Evolutionary conservation across 306 rosid genomes (phyloP).

Genomic region (Sesbania bispinosa): DNA sequence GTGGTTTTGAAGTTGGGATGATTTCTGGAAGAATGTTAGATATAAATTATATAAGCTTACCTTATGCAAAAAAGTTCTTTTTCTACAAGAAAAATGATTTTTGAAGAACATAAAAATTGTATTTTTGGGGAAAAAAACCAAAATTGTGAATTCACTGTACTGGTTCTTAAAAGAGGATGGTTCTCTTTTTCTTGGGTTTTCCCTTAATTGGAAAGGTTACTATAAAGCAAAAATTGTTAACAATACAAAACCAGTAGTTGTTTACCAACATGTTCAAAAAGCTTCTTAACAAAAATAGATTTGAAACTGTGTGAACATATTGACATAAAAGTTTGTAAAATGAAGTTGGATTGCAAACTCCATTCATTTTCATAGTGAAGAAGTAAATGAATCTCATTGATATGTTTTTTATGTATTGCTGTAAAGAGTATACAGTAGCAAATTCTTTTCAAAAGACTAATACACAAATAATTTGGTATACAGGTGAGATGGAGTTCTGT

Average conservation of each 20-base stretch:
- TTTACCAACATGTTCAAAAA: not conserved
- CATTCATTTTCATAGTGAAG: not conserved
- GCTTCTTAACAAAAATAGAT: not conserved
- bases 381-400: not conserved
- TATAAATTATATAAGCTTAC: not conserved
- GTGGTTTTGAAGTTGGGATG: not conserved
- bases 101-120: not conserved
- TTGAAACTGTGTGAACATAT: not conserved
- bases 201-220: not conserved
- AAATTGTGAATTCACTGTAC: not conserved
- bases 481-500: slow-evolving; percentile 92
- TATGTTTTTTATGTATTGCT: not conserved
- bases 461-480: slow-evolving; percentile 9
- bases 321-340: not conserved
- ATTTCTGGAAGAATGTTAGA: not conserved
- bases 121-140: not conserved
- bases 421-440: not conserved
- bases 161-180: not conserved
- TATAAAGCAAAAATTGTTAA: not conserved
- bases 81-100: not conserved
- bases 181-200: not conserved
- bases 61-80: not conserved
- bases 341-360: not conserved
- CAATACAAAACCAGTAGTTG: not conserved
- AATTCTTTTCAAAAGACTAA: slow-evolving; percentile 18